Conservation (phyloP, 129 eudicot species). For the Rutidosis leptorrhynchoides region DNA sequence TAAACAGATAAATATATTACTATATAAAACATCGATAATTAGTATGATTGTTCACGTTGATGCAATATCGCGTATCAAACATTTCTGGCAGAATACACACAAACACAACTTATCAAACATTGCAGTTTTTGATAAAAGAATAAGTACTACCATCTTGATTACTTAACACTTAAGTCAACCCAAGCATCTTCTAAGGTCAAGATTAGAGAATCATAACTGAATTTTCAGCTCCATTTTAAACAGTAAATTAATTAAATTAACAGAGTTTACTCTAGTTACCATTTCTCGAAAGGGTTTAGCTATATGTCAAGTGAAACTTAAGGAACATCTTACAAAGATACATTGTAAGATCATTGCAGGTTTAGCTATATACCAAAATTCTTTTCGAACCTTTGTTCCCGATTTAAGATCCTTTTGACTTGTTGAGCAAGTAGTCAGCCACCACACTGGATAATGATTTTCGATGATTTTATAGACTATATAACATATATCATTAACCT, state of each 20-base stretch:
- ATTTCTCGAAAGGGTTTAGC: neutral
- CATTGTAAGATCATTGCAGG: neutral
- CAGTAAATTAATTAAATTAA: neutral
- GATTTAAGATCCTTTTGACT: too few relatives aligned
- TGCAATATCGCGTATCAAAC: neutral
- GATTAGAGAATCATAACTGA: neutral
- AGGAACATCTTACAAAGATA: neutral
- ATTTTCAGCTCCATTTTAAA: neutral
- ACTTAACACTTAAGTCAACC: neutral
- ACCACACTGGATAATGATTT: neutral
- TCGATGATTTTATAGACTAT: neutral
- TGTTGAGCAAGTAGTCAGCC: neutral
- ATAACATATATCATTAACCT: too few relatives aligned
- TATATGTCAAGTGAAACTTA: constrained; percentile 17
- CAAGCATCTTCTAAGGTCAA: constrained; percentile 12
- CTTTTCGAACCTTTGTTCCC: too few relatives aligned
- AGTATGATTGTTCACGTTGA: neutral
- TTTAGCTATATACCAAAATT: too few relatives aligned
- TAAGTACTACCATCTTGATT: neutral
- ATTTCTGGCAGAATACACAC: neutral
- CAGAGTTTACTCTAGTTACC: neutral
- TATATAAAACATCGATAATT: neutral
- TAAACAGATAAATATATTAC: neutral
- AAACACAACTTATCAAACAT: constrained; percentile 10
- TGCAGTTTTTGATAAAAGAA: neutral